phyloP scores from a whole-genome alignment of 805 yeast genomes.

The Jamesozyma rosinii region DNA sequence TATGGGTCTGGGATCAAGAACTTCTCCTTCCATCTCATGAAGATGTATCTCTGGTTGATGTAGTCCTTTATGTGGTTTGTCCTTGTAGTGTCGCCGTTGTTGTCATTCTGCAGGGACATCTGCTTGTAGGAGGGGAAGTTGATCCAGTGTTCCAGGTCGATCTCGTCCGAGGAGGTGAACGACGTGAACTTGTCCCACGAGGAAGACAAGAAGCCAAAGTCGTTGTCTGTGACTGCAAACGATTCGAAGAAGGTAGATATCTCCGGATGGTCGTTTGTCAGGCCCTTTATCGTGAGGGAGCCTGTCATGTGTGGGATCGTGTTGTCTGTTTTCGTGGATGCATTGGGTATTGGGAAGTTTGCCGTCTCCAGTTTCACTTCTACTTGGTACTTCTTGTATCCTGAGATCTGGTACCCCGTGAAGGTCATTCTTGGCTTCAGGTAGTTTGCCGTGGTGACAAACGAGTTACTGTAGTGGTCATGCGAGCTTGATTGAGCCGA shows the following conservation, averaged over 20 bases:
- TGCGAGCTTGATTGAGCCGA: neutral
- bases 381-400: conserved; percentile 38
- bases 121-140: conserved; percentile 42
- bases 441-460: conserved; percentile 11
- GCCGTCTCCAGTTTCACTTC: conserved; percentile 49
- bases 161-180: conserved; percentile 56
- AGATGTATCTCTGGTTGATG: conserved; percentile 42
- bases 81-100: conserved; percentile 9
- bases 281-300: conserved; percentile 55
- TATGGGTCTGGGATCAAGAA: conserved; percentile 74
- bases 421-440: conserved; percentile 25
- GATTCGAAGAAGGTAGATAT: conserved; percentile 67
- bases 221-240: conserved; percentile 20
- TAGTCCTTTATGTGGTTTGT: conserved; percentile 19
- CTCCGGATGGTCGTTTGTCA: conserved; percentile 58
- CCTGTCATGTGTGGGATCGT: conserved; percentile 40
- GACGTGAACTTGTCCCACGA: conserved; percentile 26
- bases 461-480: neutral
- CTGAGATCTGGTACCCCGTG: conserved; percentile 31
- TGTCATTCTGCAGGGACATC: conserved; percentile 7
- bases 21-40: conserved; percentile 93
- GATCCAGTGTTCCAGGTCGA: conserved; percentile 59
- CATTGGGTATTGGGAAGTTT: conserved; percentile 31
- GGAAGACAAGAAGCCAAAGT: conserved; percentile 24
- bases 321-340: neutral